Conservation (phyloP, 768 basidiomycete genomes). For the Auricularia cornea region DNA sequence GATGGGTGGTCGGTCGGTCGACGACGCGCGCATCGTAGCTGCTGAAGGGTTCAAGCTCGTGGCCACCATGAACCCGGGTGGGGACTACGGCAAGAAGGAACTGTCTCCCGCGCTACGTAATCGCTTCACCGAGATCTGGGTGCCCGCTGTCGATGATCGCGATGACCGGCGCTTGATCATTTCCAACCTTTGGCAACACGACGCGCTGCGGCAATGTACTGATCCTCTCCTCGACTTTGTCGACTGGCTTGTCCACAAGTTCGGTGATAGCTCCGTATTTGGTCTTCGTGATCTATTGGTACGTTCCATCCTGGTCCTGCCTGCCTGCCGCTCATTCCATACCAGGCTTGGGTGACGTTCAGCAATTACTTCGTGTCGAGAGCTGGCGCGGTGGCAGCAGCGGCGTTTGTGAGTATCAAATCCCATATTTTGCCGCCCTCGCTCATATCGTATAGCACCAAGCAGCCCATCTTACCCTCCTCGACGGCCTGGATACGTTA, state of each 20-base stretch:
- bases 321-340: constrained; percentile 9
- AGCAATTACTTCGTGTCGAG: constrained; percentile 49
- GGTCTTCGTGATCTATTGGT: constrained; percentile 87
- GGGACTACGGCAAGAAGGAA: constrained; percentile 99
- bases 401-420: constrained; percentile 66
- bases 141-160: constrained; percentile 70
- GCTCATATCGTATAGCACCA: no score
- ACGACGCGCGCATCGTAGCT: constrained; percentile 60
- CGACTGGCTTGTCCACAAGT: constrained; percentile 61
- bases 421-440: no score
- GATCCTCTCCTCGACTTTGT: constrained; percentile 62
- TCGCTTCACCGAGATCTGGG: constrained; percentile 99
- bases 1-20: constrained; percentile 68
- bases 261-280: constrained; percentile 57
- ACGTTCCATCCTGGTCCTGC: constrained; percentile 16
- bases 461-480: constrained; percentile 83
- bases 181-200: constrained; percentile 53
- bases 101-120: constrained; percentile 93
- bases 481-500: constrained; percentile 80
- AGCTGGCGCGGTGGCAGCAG: constrained; percentile 28
- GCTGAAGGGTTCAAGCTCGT: constrained; percentile 71
- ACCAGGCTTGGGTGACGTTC: constrained; percentile 88
- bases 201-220: constrained; percentile 48
- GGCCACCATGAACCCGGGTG: constrained; percentile 99
- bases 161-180: constrained; percentile 75